Percentiles rank a stretch among this genome's conserved stretches.
Conservation (phyloP, 1,284 basidiomycete genomes). For the Cutaneotrichosporon spelunceum region DNA sequence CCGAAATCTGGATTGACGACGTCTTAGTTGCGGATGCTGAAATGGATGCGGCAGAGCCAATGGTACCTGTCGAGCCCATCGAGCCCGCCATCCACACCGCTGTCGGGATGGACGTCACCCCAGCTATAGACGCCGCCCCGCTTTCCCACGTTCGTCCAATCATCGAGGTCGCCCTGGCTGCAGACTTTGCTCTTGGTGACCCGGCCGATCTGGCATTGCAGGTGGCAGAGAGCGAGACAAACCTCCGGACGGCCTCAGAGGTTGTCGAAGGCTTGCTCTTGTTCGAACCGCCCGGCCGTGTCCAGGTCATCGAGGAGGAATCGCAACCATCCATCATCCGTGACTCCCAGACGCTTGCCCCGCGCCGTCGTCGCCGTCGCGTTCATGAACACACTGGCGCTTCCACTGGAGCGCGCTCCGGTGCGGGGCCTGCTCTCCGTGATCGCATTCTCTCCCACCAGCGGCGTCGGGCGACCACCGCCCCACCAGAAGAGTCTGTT, state of each 20-base stretch:
- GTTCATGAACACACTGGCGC: background rate
- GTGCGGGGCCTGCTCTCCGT: background rate
- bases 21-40: conserved; percentile 1
- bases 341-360: background rate
- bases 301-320: background rate
- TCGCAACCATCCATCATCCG: background rate
- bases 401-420: background rate
- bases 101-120: too few species aligned
- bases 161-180: background rate
- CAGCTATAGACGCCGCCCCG: background rate
- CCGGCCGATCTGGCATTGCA: background rate
- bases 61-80: background rate
- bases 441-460: background rate
- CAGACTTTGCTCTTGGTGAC: background rate
- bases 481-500: background rate
- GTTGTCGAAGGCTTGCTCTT: background rate
- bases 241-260: background rate
- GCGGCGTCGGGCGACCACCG: background rate
- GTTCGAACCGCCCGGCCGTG: background rate
- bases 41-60: background rate
- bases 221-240: background rate
- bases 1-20: background rate
- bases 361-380: background rate
- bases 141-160: background rate
- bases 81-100: too few species aligned